Evolutionary conservation across 83 land plant species (phyloP), one percentile per base, ranked within the genome.

Genomic region (Larix sibirica): DNA sequence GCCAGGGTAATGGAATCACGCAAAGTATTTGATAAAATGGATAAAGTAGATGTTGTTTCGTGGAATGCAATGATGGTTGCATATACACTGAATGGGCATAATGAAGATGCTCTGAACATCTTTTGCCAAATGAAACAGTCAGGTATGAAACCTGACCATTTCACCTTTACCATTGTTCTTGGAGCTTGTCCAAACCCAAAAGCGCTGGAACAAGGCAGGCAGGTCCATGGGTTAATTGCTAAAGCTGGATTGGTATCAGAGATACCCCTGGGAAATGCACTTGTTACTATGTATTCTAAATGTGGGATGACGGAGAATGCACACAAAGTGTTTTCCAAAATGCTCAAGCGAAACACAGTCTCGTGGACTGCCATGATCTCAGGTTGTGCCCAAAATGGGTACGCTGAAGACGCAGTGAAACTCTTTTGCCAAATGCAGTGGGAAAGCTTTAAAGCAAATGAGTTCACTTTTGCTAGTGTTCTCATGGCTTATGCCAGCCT

Each of bases 21-120:
- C 33, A 2, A 2, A 42, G 79, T 92, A 28, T 92, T 92, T 50
- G 85, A 87, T 31, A 23, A 13, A 42, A 85, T 91, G 89, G 63
- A 64, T 1, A 86, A 89, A 56, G 84, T 40, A 42, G 86, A 76
- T 78, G 85, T 63, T 42, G 91, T 92, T 77, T 87, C 94, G 1
- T 92, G 94, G 94, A 89, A 91, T 81, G 87, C 91, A 9, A 86
- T 92, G 91, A 79, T 86, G 67, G 88, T 88, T 9, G 90, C 91
- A 14, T 85, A 16, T 50, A 88, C 88, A 81, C 87, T 87, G 62
- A 89, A 85, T 86, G 86, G 81, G 54, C 84, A 87, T 66, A 64
- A 86, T 84, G 89, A 92, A 74, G 90, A 92, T 60, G 90, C 92
- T 59, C 42, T 89, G 65, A 8, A 17, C 2, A 67, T 92, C 71